Evolutionary conservation across 2,329 filamentous ascomycete genomes (phyloP).

Genomic region (Xylariaceae sp.): DNA sequence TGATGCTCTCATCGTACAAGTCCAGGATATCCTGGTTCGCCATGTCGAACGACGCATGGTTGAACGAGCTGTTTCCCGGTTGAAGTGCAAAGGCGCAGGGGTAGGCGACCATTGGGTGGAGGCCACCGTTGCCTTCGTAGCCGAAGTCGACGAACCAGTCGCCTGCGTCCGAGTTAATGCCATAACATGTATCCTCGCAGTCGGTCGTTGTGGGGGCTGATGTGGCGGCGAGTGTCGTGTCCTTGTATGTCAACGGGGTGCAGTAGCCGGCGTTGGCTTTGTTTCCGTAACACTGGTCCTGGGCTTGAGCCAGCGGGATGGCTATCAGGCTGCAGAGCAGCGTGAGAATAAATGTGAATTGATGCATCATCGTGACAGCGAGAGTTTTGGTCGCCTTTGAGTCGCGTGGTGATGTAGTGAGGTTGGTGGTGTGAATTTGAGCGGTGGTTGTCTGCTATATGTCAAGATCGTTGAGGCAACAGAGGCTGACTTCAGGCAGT

Average conservation of each 20-base stretch:
- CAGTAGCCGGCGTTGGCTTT: slow-evolving; percentile 18
- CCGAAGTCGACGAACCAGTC: slow-evolving; percentile 27
- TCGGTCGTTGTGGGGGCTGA: slow-evolving; percentile 9
- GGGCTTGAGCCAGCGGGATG: not conserved
- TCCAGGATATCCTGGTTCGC: slow-evolving; percentile 26
- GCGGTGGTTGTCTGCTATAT: no score
- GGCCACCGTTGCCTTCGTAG: slow-evolving; percentile 12
- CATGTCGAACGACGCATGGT: slow-evolving; percentile 15
- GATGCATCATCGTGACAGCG: no score
- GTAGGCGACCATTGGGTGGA: slow-evolving; percentile 16
- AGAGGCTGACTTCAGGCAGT: no score
- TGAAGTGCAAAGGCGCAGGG: slow-evolving; percentile 20
- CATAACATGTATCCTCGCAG: slow-evolving; percentile 22
- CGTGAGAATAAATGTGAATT: slow-evolving; percentile 6
- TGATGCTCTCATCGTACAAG: slow-evolving; percentile 15
- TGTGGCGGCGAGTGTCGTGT: slow-evolving; percentile 12
- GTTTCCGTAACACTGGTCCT: slow-evolving; percentile 19
- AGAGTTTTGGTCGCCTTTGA: no score
- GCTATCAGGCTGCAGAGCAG: slow-evolving; percentile 7
- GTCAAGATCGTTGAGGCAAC: no score
- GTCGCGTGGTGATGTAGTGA: no score
- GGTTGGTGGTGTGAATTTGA: no score
- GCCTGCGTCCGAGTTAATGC: slow-evolving; percentile 18
- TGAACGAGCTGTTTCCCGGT: slow-evolving; percentile 13
- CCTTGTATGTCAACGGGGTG: slow-evolving; percentile 20